These are phyloP conservation scores for Alopecurus myosuroides DNA, from an alignment of 176 grass and related monocot genomes.

Conservation along the genomic window DNA sequence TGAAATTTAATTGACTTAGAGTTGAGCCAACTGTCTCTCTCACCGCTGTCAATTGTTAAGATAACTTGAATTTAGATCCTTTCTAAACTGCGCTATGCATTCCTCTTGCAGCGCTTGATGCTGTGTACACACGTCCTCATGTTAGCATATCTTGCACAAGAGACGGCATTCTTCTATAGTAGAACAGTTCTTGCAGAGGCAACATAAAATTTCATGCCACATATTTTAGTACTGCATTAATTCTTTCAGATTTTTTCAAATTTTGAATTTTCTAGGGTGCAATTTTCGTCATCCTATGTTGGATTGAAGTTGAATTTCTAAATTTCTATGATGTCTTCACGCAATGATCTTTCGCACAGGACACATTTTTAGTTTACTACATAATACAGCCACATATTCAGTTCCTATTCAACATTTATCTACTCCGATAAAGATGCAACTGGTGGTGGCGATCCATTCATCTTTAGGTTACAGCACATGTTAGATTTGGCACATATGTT, in stretches of 20 bases:
- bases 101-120: neutral
- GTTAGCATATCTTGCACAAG: neutral
- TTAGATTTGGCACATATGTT: neutral
- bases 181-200: neutral
- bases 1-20: conserved; percentile 2
- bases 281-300: neutral
- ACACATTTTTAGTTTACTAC: neutral
- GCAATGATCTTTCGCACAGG: neutral
- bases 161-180: neutral
- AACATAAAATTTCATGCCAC: neutral
- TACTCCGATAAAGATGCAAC: neutral
- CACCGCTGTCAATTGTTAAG: neutral
- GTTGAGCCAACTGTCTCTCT: neutral
- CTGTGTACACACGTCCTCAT: neutral
- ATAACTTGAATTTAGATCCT: neutral
- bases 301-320: neutral
- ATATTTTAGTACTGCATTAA: too few species aligned
- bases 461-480: neutral
- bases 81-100: neutral
- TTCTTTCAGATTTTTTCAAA: too few species aligned
- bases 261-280: too few species aligned
- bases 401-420: neutral
- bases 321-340: neutral
- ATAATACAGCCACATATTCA: neutral
- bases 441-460: neutral